These are phyloP conservation scores for Sordariomycetes sp. DNA, from an alignment of 2,329 filamentous ascomycete genomes.

Conservation along the genomic window DNA sequence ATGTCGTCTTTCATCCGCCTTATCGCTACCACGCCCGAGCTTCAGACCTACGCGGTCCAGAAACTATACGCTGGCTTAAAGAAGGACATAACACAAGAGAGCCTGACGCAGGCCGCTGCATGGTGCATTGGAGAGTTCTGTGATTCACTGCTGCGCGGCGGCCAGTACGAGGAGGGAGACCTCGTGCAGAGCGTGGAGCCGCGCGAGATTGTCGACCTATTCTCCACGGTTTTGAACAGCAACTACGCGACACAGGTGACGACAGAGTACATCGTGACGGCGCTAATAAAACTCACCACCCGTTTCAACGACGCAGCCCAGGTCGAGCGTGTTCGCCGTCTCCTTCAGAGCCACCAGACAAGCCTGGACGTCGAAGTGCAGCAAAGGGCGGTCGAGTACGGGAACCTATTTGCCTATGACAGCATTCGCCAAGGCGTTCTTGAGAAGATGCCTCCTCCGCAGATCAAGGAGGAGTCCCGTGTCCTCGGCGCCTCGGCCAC, in stretches of 20 bases:
- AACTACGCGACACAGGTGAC: constrained; percentile 86
- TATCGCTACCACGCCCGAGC: constrained; percentile 85
- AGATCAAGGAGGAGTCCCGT: constrained; percentile 90
- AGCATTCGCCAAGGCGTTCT: constrained; percentile 79
- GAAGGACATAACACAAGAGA: constrained; percentile 96
- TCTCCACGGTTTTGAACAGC: constrained; percentile 84
- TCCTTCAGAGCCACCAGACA: constrained; percentile 68
- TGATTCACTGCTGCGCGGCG: constrained; percentile 77
- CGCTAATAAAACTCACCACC: constrained; percentile 89
- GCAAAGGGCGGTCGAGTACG: constrained; percentile 90
- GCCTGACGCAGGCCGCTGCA: constrained; percentile 79
- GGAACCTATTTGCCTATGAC: constrained; percentile 87
- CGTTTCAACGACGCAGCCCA: constrained; percentile 76
- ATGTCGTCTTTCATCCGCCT: constrained; percentile 92
- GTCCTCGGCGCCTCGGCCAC: constrained; percentile 70
- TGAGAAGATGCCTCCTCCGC: constrained; percentile 95
- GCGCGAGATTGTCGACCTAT: constrained; percentile 85
- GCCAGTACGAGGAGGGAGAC: constrained; percentile 90
- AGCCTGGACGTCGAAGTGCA: constrained; percentile 94
- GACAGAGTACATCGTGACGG: constrained; percentile 92
- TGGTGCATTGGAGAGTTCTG: constrained; percentile 99
- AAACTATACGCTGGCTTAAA: constrained; percentile 87
- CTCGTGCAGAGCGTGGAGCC: constrained; percentile 72
- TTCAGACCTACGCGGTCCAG: constrained; percentile 93
- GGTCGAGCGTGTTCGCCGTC: constrained; percentile 69